Percentiles rank a stretch among this genome's conserved stretches.
These are phyloP conservation scores for Bacidia gigantensis DNA, from an alignment of 495 filamentous ascomycete species.

Conservation along the genomic window DNA sequence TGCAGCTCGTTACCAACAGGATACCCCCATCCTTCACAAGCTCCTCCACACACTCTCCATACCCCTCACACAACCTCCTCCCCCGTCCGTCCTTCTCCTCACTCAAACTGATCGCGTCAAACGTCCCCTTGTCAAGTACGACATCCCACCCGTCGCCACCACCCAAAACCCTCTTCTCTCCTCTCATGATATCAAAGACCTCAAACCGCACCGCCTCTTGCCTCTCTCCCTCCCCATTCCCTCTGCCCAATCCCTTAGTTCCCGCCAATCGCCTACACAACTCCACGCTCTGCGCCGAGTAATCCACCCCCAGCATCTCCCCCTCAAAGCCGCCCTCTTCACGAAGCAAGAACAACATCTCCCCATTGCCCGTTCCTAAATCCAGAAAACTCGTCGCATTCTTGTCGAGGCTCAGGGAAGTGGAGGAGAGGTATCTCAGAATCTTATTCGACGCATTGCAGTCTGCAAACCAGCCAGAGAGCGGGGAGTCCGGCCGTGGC, in stretches of 20 bases:
- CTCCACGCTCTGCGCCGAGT: conserved; percentile 56
- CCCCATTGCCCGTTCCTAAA: conserved; percentile 85
- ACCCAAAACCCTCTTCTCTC: conserved; percentile 9
- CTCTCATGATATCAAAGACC: conserved; percentile 60
- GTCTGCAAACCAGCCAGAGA: conserved; percentile 41
- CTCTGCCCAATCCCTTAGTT: conserved; percentile 8
- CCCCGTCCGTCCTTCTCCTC: conserved; percentile 41
- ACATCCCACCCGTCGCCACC: conserved; percentile 52
- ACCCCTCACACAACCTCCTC: conserved; percentile 53
- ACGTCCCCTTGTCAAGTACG: conserved; percentile 91
- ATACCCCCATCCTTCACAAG: conserved; percentile 57
- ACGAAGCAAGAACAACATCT: conserved; percentile 62
- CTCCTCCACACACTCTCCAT: conserved; percentile 47
- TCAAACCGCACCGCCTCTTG: conserved; percentile 43
- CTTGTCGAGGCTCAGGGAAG: conserved; percentile 26
- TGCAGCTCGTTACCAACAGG: conserved; percentile 84
- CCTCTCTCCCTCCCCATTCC: background rate
- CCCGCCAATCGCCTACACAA: conserved; percentile 30
- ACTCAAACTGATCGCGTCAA: conserved; percentile 76
- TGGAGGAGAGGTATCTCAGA: conserved; percentile 28
- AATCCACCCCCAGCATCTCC: conserved; percentile 73
- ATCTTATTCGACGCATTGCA: conserved; percentile 37
- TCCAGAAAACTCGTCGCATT: conserved; percentile 43
- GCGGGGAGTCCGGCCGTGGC: conserved; percentile 33
- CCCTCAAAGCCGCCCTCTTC: conserved; percentile 46